A percentile compares a stretch with the other conserved stretches of the same genome.
Conservation (phyloP, 805 yeast genomes). For the Pichia nanzhaoensis region DNA sequence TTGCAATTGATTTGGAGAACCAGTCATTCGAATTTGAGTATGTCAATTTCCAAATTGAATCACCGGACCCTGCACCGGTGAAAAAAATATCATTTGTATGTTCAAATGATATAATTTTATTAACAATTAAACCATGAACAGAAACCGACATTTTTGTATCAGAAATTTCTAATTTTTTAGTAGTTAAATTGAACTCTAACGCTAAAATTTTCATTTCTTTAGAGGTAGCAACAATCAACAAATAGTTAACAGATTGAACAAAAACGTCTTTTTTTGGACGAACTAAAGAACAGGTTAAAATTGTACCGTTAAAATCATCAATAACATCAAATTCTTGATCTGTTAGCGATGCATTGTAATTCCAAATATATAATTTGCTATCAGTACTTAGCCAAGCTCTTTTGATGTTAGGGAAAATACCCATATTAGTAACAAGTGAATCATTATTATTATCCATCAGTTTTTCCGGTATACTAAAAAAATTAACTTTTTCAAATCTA, state of each 20-base stretch:
- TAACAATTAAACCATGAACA: slow-evolving; percentile 68
- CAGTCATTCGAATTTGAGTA: slow-evolving; percentile 81
- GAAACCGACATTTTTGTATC: slow-evolving; percentile 81
- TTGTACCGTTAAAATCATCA: slow-evolving; percentile 75
- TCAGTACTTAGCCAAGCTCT: slow-evolving; percentile 85
- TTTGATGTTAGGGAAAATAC: slow-evolving; percentile 71
- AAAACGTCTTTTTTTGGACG: slow-evolving; percentile 78
- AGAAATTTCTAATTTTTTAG: slow-evolving; percentile 55
- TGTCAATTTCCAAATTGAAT: slow-evolving; percentile 79
- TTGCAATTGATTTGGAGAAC: slow-evolving; percentile 77
- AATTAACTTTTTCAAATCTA: slow-evolving; percentile 69
- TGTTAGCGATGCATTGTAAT: slow-evolving; percentile 40
- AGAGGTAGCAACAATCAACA: slow-evolving; percentile 75
- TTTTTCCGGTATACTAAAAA: slow-evolving; percentile 70
- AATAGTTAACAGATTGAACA: slow-evolving; percentile 64
- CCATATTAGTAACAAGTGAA: slow-evolving; percentile 60
- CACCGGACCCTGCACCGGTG: slow-evolving; percentile 71
- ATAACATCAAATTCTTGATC: slow-evolving; percentile 66
- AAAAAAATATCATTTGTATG: slow-evolving; percentile 76
- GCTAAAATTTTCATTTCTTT: slow-evolving; percentile 73
- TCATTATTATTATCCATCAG: slow-evolving; percentile 25
- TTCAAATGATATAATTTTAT: slow-evolving; percentile 51
- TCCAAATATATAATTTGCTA: slow-evolving; percentile 80
- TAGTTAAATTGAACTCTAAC: slow-evolving; percentile 39
- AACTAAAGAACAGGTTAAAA: slow-evolving; percentile 68